These are phyloP conservation scores for Corniculantispora saksenae DNA, from an alignment of 2,329 filamentous ascomycete genomes.

Conservation along the genomic window DNA sequence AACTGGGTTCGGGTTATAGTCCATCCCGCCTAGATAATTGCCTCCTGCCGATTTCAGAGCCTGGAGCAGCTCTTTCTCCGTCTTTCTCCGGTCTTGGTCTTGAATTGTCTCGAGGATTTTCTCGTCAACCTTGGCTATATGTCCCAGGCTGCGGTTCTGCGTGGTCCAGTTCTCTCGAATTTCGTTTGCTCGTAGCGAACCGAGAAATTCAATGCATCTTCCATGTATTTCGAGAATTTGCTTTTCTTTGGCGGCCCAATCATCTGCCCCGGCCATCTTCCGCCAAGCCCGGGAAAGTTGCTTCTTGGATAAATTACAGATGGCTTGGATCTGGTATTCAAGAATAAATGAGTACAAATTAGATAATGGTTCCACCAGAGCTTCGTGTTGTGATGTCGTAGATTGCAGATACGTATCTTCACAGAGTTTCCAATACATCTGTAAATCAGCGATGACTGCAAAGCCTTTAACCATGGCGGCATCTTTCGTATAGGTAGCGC, in stretches of 20 bases:
- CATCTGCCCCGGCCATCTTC: not conserved
- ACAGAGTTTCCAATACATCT: constrained; percentile 9
- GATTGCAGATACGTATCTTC: not conserved
- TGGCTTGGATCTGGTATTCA: not conserved
- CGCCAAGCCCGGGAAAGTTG: constrained; percentile 6
- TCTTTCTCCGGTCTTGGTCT: not conserved
- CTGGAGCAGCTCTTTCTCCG: not conserved
- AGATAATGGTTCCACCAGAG: not conserved
- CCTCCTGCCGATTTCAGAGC: not conserved
- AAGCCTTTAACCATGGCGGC: constrained; percentile 1
- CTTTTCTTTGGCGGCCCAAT: not conserved
- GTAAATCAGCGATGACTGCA: not conserved
- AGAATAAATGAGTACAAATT: not conserved
- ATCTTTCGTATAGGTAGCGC: not conserved
- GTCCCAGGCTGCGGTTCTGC: too few species aligned
- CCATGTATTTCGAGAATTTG: not conserved
- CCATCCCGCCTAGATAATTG: not conserved
- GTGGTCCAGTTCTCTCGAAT: not conserved
- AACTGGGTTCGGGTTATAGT: not conserved
- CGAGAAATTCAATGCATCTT: not conserved
- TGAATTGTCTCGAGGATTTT: not conserved
- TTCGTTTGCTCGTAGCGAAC: not conserved
- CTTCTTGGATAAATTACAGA: constrained; percentile 5
- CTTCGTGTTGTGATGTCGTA: not conserved
- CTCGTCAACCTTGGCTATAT: too few species aligned